phyloP scores from a whole-genome alignment of 1,284 basidiomycete genomes.

The Sporisorium scitamineum region DNA sequence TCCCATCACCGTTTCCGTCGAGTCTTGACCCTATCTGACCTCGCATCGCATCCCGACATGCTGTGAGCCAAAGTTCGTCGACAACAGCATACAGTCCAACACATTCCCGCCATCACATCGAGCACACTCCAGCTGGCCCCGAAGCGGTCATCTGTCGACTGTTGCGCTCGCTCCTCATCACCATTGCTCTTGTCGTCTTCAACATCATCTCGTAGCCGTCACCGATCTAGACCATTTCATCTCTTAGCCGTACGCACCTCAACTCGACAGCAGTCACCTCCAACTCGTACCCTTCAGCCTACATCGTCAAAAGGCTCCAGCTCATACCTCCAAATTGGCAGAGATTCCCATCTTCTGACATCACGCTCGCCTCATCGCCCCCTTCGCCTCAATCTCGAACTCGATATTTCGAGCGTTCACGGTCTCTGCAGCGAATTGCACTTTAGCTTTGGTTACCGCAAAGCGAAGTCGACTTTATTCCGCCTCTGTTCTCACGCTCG shows the following conservation, averaged over 20 bases:
- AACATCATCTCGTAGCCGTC: not conserved
- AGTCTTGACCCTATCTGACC: not conserved
- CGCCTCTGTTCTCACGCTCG: constrained; percentile 3
- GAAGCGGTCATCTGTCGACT: not conserved
- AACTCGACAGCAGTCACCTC: not conserved
- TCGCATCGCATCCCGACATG: constrained; percentile 1
- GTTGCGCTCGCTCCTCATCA: not conserved
- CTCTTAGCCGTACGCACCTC: not conserved
- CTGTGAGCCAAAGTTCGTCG: not conserved
- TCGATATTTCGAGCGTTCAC: not conserved
- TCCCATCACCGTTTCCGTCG: not conserved
- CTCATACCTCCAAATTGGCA: too few species aligned
- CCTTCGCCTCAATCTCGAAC: not conserved
- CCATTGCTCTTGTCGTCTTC: not conserved
- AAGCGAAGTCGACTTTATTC: not conserved
- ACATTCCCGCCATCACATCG: not conserved
- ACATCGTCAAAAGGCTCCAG: not conserved
- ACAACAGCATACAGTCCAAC: not conserved
- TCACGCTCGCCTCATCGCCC: not conserved
- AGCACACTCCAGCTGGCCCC: not conserved
- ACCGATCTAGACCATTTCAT: not conserved
- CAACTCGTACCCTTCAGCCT: not conserved
- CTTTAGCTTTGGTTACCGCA: constrained; percentile 2
- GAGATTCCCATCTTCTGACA: not conserved
- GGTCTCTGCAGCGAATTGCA: not conserved